Evolutionary conservation across 2,329 filamentous ascomycete genomes (phyloP).

Genomic region (Curvularia spicifera): DNA sequence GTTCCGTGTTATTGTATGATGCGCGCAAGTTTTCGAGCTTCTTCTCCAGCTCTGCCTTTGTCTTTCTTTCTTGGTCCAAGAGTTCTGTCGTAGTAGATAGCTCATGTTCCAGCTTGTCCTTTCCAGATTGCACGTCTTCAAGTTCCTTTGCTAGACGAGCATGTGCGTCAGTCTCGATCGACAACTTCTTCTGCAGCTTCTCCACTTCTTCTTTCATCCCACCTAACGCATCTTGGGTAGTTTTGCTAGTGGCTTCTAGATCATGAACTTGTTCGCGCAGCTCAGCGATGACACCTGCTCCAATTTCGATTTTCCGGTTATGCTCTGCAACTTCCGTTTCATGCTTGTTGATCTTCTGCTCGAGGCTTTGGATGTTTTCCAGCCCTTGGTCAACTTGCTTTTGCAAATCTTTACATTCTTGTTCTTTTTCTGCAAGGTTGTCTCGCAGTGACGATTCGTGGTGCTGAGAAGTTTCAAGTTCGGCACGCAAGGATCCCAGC

Average conservation of each 20-base stretch:
- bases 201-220: conserved; percentile 26
- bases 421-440: conserved; percentile 33
- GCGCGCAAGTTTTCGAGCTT: conserved; percentile 31
- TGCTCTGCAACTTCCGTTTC: conserved; percentile 35
- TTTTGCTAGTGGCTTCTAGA: conserved; percentile 27
- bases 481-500: conserved; percentile 24
- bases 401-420: conserved; percentile 20
- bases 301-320: conserved; percentile 31
- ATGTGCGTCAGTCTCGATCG: conserved; percentile 23
- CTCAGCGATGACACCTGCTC: conserved; percentile 29
- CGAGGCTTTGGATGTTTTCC: conserved; percentile 25
- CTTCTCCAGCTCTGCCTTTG: conserved; percentile 24
- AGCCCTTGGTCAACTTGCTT: conserved; percentile 34
- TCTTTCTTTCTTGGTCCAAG: conserved; percentile 20
- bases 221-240: conserved; percentile 32
- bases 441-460: conserved; percentile 33
- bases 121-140: conserved; percentile 23
- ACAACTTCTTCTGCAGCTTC: conserved; percentile 24
- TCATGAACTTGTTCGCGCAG: conserved; percentile 36
- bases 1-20: conserved; percentile 24
- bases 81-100: conserved; percentile 20
- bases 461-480: conserved; percentile 29
- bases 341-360: conserved; percentile 33
- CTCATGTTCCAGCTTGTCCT: conserved; percentile 31
- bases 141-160: conserved; percentile 32